A percentile compares a stretch with the other conserved stretches of the same genome.
phyloP scores from a whole-genome alignment of 371 early-diverging fungal genomes.

The Mucor plumbeus region DNA sequence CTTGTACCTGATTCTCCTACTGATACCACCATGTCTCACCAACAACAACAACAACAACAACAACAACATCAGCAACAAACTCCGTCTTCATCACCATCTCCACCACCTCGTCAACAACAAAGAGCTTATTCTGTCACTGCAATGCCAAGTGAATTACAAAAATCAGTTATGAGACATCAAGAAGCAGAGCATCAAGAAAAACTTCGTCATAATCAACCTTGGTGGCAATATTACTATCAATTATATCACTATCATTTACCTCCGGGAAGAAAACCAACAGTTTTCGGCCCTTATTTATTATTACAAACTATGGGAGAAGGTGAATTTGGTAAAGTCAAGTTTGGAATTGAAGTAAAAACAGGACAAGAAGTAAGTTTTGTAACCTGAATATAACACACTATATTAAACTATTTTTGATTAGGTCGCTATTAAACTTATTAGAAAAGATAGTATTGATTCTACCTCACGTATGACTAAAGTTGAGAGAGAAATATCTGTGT shows the following conservation, averaged over 20 bases:
- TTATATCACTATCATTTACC: slow-evolving; percentile 51
- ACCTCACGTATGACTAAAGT: slow-evolving; percentile 80
- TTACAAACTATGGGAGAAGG: slow-evolving; percentile 98
- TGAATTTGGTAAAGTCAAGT: slow-evolving; percentile 98
- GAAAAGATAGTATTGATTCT: slow-evolving; percentile 81
- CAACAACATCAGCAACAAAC: slow-evolving; percentile 18
- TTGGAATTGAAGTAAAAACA: slow-evolving; percentile 90
- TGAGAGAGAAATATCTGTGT: slow-evolving; percentile 82
- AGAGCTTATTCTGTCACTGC: slow-evolving; percentile 52
- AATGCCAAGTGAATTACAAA: slow-evolving; percentile 45
- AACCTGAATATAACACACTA: background rate
- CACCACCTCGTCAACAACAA: slow-evolving; percentile 32
- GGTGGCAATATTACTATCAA: slow-evolving; percentile 55
- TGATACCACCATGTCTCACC: background rate
- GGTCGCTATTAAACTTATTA: slow-evolving; percentile 85
- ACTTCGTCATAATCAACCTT: slow-evolving; percentile 37
- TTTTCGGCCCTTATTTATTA: slow-evolving; percentile 94
- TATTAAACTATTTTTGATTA: slow-evolving; percentile 28
- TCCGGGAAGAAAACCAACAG: slow-evolving; percentile 57
- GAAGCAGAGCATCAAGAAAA: slow-evolving; percentile 41
- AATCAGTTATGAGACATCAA: slow-evolving; percentile 36
- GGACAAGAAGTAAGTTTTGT: slow-evolving; percentile 84
- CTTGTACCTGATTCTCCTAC: slow-evolving; percentile 2
- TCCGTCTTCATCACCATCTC: slow-evolving; percentile 18
- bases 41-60: background rate